Evolutionary conservation across 306 rosid genomes (phyloP).

Genomic region (Quercus alba): DNA sequence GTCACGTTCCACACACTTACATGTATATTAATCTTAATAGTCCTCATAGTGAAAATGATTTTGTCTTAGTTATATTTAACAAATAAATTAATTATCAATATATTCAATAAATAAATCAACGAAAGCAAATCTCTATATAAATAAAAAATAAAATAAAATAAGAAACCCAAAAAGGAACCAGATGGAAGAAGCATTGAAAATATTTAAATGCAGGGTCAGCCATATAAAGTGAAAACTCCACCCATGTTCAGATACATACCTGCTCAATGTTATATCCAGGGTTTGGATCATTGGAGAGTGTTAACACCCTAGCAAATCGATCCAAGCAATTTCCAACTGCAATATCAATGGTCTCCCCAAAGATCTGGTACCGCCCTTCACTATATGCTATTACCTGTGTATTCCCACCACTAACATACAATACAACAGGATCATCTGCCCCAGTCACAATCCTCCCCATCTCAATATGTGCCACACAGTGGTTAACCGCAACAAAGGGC

Average conservation of each 20-base stretch:
- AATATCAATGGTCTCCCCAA: slow-evolving; percentile 89
- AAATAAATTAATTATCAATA: too few species aligned
- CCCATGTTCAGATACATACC: slow-evolving; percentile 28
- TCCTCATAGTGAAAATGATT: too few species aligned
- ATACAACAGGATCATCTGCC: slow-evolving; percentile 83
- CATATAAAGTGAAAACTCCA: too few species aligned
- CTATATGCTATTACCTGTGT: slow-evolving; percentile 93
- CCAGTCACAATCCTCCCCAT: slow-evolving; percentile 95
- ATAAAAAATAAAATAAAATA: too few species aligned
- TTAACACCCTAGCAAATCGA: slow-evolving; percentile 76
- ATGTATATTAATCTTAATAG: too few species aligned
- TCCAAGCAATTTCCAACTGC: slow-evolving; percentile 97
- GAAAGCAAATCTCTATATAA: too few species aligned
- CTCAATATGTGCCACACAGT: slow-evolving; percentile 91
- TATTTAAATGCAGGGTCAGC: too few species aligned
- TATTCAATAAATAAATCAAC: too few species aligned
- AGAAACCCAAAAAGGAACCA: too few species aligned
- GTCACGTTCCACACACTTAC: too few species aligned
- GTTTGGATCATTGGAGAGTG: slow-evolving; percentile 80
- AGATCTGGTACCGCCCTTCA: slow-evolving; percentile 80
- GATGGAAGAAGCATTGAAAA: too few species aligned
- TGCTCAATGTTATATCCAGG: slow-evolving; percentile 92
- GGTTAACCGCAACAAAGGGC: slow-evolving; percentile 82
- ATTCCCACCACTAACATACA: slow-evolving; percentile 92
- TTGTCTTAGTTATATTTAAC: too few species aligned